A percentile compares a stretch with the other conserved stretches of the same genome.
Evolutionary conservation across 768 basidiomycete species (phyloP).

Genomic region (Hygrophorus russula): DNA sequence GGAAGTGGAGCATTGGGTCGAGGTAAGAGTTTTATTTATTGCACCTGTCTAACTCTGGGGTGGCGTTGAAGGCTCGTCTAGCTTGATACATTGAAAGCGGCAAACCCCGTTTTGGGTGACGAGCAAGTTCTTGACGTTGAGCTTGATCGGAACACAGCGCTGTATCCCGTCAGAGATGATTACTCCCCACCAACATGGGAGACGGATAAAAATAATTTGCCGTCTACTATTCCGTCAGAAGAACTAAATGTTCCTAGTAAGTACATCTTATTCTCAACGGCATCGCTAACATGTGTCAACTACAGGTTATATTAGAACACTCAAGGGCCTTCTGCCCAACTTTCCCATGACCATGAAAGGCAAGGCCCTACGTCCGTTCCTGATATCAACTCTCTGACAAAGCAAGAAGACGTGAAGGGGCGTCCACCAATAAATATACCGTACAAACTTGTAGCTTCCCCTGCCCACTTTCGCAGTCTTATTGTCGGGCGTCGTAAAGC

Average conservation of each 20-base stretch:
- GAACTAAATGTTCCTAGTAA: background rate
- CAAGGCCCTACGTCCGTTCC: conserved; percentile 7
- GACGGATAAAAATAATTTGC: background rate
- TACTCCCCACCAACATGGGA: conserved; percentile 15
- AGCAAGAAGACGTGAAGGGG: conserved; percentile 16
- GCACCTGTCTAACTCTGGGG: background rate
- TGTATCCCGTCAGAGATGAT: conserved; percentile 21
- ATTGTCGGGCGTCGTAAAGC: conserved; percentile 37
- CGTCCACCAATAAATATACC: conserved; percentile 19
- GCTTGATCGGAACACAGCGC: conserved; percentile 33
- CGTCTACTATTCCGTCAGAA: background rate
- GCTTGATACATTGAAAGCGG: conserved; percentile 29
- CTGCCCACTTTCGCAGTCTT: conserved; percentile 23
- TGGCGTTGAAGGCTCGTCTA: conserved; percentile 10
- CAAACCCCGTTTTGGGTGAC: conserved; percentile 26
- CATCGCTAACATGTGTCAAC: background rate
- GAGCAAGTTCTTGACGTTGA: conserved; percentile 45
- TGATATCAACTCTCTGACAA: background rate
- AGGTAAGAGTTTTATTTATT: conserved; percentile 20
- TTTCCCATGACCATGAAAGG: conserved; percentile 36
- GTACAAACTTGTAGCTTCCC: conserved; percentile 27
- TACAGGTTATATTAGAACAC: conserved; percentile 16
- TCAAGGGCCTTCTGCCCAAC: conserved; percentile 20
- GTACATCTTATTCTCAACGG: background rate
- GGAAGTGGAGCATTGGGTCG: conserved; percentile 43